phyloP scores from a whole-genome alignment of 768 basidiomycete genomes.

The Podaxis rugospora region DNA sequence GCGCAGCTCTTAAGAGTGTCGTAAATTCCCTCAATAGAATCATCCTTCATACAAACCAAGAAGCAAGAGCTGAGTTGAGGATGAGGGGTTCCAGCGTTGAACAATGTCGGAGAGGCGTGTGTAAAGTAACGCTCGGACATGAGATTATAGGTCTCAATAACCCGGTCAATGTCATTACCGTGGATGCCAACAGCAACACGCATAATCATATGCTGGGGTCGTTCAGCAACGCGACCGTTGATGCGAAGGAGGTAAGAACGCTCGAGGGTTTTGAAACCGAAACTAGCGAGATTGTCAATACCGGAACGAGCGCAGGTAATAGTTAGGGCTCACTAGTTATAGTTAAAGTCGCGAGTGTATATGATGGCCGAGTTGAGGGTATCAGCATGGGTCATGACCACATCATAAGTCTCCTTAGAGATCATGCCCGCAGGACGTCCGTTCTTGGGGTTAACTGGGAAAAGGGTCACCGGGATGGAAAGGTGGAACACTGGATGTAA shows the following conservation, averaged over 20 bases:
- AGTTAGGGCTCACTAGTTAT: constrained; percentile 70
- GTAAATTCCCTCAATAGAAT: constrained; percentile 98
- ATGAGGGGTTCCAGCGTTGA: constrained; percentile 96
- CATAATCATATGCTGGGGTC: constrained; percentile 99
- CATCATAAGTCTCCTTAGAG: constrained; percentile 77
- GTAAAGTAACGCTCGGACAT: constrained; percentile 99
- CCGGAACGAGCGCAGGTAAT: not conserved
- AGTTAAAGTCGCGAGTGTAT: constrained; percentile 97
- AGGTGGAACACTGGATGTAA: constrained; percentile 16
- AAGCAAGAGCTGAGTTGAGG: constrained; percentile 97
- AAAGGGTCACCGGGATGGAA: constrained; percentile 18
- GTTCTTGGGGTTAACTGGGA: constrained; percentile 89
- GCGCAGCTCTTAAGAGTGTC: constrained; percentile 98
- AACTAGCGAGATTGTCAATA: constrained; percentile 39
- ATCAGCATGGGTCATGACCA: constrained; percentile 78
- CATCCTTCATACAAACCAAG: constrained; percentile 97
- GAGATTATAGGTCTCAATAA: constrained; percentile 87
- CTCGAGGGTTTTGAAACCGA: constrained; percentile 99
- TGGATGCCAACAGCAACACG: constrained; percentile 98
- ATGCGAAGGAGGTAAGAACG: constrained; percentile 95
- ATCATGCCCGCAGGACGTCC: constrained; percentile 86
- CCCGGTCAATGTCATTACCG: constrained; percentile 82
- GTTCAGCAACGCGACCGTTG: constrained; percentile 91
- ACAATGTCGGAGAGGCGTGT: constrained; percentile 95
- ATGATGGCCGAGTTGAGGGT: constrained; percentile 91